Conservation (phyloP, 345 rosid genomes). For the Linum trigynum region DNA sequence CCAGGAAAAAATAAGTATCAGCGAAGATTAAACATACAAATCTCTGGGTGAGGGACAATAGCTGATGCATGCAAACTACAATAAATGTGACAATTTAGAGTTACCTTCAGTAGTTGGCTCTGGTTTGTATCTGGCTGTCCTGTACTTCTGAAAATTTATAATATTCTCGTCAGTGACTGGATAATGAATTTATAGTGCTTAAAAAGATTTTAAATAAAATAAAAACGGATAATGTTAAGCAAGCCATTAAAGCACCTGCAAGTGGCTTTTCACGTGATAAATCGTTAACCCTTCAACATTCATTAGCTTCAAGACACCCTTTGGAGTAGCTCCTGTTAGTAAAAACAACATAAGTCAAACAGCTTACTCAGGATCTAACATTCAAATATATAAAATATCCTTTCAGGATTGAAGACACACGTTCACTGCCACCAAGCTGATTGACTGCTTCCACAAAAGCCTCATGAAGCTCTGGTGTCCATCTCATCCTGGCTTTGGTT, state of each 20-base stretch:
- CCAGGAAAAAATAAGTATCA: neutral
- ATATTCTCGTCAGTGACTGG: too few relatives aligned
- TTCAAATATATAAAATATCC: neutral
- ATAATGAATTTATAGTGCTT: too few relatives aligned
- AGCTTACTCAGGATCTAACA: slow-evolving; percentile 14
- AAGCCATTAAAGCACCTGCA: neutral
- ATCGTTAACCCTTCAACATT: slow-evolving; percentile 3
- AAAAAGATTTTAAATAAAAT: too few relatives aligned
- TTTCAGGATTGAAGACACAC: slow-evolving; percentile 28
- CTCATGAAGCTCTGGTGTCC: slow-evolving; percentile 93
- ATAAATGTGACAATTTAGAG: neutral
- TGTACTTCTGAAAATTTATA: neutral
- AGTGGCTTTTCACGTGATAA: slow-evolving; percentile 5
- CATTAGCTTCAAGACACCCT: slow-evolving; percentile 4
- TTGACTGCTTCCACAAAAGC: slow-evolving; percentile 86
- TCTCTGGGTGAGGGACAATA: neutral
- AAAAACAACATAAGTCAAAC: slow-evolving; percentile 9
- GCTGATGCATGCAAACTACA: neutral
- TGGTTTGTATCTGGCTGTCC: slow-evolving; percentile 4
- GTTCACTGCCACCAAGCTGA: slow-evolving; percentile 76
- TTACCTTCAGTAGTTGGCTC: slow-evolving; percentile 1
- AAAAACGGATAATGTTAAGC: neutral
- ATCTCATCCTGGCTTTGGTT: slow-evolving; percentile 80
- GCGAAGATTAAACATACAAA: neutral
- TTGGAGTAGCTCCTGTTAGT: slow-evolving; percentile 1